A percentile compares a stretch with the other conserved stretches of the same genome.
Conservation (phyloP, 2,329 filamentous ascomycete genomes). For the Fusarium nurragi region DNA sequence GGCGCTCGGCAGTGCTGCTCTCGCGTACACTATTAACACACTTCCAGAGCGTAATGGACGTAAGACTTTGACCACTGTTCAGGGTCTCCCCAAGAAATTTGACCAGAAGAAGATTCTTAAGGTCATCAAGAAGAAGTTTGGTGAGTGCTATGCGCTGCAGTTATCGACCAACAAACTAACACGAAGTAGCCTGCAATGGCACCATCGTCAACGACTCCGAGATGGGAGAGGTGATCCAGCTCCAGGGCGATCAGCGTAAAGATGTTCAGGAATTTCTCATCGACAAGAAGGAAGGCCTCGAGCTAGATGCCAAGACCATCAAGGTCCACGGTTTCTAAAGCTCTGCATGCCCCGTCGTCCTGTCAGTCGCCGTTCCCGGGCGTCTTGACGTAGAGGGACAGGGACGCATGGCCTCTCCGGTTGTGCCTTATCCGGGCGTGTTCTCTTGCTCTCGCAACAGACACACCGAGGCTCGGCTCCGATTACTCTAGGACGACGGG, state of each 20-base stretch:
- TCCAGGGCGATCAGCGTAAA: conserved; percentile 99
- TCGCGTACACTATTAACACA: conserved; percentile 12
- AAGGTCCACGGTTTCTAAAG: conserved; percentile 75
- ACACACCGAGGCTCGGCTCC: conserved; percentile 47
- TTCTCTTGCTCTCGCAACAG: conserved; percentile 32
- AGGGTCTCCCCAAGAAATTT: conserved; percentile 98
- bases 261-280: conserved; percentile 97
- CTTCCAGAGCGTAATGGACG: conserved; percentile 97
- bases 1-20: neutral
- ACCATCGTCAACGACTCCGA: conserved; percentile 95
- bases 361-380: conserved; percentile 48
- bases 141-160: conserved; percentile 59
- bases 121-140: conserved; percentile 99
- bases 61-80: conserved; percentile 99
- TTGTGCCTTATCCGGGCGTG: conserved; percentile 46
- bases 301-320: conserved; percentile 95
- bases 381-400: conserved; percentile 47
- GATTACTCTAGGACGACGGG: conserved; percentile 47
- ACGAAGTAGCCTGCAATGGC: conserved; percentile 90
- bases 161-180: conserved; percentile 2
- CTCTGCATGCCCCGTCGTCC: conserved; percentile 52
- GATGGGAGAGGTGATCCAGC: conserved; percentile 99
- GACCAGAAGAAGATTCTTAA: conserved; percentile 99
- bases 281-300: conserved; percentile 94
- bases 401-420: conserved; percentile 46